Evolutionary conservation across 805 yeast species (phyloP).

Genomic region (Metschnikowia lunata): DNA sequence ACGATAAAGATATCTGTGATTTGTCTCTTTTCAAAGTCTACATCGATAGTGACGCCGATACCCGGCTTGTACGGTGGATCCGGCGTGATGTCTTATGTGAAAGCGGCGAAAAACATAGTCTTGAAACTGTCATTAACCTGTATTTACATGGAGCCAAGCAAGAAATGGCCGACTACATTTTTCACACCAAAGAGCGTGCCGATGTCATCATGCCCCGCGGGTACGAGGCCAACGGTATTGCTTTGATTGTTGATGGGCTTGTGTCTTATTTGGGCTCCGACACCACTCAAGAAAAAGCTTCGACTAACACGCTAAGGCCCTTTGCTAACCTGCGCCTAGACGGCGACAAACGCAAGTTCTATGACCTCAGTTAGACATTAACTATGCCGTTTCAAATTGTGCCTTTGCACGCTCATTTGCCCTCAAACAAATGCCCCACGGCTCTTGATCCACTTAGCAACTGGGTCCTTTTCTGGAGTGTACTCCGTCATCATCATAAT

Average conservation of each 20-base stretch:
- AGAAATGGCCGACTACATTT: conserved; percentile 63
- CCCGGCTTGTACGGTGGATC: conserved; percentile 77
- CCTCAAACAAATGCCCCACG: conserved; percentile 2
- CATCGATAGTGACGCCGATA: conserved; percentile 81
- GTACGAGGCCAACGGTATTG: conserved; percentile 53
- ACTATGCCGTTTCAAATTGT: too few species aligned
- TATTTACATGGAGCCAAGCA: conserved; percentile 57
- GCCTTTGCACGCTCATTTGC: background rate
- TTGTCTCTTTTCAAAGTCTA: conserved; percentile 65
- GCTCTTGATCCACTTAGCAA: conserved; percentile 25
- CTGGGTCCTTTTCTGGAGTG: conserved; percentile 53
- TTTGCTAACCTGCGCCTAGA: conserved; percentile 33
- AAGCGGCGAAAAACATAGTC: conserved; percentile 4
- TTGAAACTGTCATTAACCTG: conserved; percentile 36
- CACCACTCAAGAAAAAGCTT: conserved; percentile 10
- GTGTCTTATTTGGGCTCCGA: conserved; percentile 32
- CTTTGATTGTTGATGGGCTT: conserved; percentile 62
- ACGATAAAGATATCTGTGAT: conserved; percentile 51
- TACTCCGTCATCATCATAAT: conserved; percentile 45
- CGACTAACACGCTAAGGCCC: conserved; percentile 27
- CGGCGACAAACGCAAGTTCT: conserved; percentile 40
- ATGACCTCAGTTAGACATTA: conserved; percentile 30
- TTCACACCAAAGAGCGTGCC: conserved; percentile 66
- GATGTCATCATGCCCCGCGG: conserved; percentile 75
- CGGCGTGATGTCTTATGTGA: conserved; percentile 32